Evolutionary conservation across 192 early-diverging fungal genomes (phyloP), one percentile per base, ranked within the genome.

Genomic region (Umbelopsis sp.): DNA sequence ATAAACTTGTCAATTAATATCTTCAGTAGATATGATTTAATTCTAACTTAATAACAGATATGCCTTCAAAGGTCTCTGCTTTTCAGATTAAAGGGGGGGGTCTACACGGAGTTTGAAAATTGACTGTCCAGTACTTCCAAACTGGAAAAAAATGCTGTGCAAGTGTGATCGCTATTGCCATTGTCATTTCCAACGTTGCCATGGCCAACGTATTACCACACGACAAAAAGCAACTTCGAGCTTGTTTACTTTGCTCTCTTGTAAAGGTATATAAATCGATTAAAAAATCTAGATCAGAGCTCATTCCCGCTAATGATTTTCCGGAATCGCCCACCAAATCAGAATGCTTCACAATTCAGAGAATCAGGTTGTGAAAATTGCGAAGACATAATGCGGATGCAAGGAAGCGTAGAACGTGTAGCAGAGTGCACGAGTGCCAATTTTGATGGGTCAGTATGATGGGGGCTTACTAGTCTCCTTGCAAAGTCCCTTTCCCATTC

Each of bases 291-390:
- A 29, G 29, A 62, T 59, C 16, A 2, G 14, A 16, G n/a, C n/a
- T 4, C n/a, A 29, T 70, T 47, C 25, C 51, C 51, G 56, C 21
- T 44, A 45, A 50, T 67, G 34, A 31, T 67, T 51, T 43, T 45
- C 47, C 36, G 51, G 9, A 65, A 26, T 41, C 50, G 21, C 43
- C 11, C 25, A 41, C 1, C 2, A 4, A 17, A 17, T 17, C 34
- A 93, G 84, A 91, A 90, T 77, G 82, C 84, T 66, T 83, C 86
- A 9, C 88, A 86, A 53, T 95, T 95, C 74, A 77, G 87, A 66
- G 81, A 84, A 43, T 67, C 66, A 41, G 93, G 93, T 22, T 95
- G 93, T 75, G 92, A 93, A 25, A 95, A 95, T 71, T 95, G 93
- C 77, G 92, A 95, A 77, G 81, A 84, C 3, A 81, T 90, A n/a